These are phyloP conservation scores for Penicillium sp. DNA, from an alignment of 2,329 filamentous ascomycete genomes.

Conservation along the genomic window DNA sequence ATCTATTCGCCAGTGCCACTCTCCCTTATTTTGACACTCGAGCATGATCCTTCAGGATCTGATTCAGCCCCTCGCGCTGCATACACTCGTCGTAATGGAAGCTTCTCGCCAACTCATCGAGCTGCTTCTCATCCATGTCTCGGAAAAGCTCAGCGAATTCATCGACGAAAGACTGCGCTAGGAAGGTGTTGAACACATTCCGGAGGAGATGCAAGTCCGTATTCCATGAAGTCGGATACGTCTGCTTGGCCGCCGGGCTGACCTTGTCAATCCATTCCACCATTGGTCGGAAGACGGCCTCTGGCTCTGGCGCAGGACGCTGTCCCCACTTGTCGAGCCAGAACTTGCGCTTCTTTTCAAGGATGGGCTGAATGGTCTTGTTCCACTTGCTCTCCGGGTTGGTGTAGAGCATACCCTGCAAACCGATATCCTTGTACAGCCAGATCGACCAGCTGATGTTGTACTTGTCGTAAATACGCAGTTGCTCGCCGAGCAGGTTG, in stretches of 20 bases:
- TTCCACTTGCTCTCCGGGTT: constrained; percentile 46
- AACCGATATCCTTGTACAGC: constrained; percentile 54
- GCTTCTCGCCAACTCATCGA: constrained; percentile 50
- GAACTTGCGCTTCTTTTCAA: constrained; percentile 51
- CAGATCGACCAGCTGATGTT: constrained; percentile 55
- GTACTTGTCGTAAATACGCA: constrained; percentile 49
- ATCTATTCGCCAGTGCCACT: too few relatives aligned
- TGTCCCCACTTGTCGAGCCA: constrained; percentile 54
- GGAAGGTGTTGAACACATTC: constrained; percentile 43
- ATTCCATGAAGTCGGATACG: constrained; percentile 47
- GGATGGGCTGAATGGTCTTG: constrained; percentile 46
- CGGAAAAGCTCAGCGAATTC: constrained; percentile 54
- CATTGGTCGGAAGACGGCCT: constrained; percentile 41
- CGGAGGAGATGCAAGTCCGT: constrained; percentile 47
- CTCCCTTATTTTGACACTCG: constrained; percentile 2
- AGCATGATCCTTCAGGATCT: constrained; percentile 45
- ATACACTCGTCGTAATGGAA: constrained; percentile 53
- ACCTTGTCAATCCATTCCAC: constrained; percentile 42
- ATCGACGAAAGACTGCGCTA: constrained; percentile 48
- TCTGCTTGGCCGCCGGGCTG: constrained; percentile 35
- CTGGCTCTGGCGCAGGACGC: constrained; percentile 38
- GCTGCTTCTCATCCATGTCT: constrained; percentile 45
- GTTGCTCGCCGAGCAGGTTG: constrained; percentile 43
- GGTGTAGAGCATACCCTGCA: constrained; percentile 52
- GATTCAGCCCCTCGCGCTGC: constrained; percentile 48